Evolutionary conservation across 1,284 basidiomycete species (phyloP), one percentile per base, ranked within the genome.

Genomic region (Apiotrichum sp.): DNA sequence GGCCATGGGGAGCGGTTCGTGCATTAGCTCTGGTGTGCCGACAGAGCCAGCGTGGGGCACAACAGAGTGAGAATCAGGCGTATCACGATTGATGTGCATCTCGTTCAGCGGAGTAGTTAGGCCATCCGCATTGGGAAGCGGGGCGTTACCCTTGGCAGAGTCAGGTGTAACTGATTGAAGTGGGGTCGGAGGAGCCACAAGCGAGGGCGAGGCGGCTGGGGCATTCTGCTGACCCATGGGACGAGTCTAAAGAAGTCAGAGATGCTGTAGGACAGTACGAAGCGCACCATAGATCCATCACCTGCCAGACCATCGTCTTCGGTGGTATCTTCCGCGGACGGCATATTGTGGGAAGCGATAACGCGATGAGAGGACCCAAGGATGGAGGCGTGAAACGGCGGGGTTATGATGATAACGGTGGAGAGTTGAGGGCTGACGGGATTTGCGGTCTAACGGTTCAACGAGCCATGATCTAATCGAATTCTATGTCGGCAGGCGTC

Each of bases 1-100:
- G 22, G 70, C 69, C 46, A 65, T 67, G 3, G 69, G 68, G 60
- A 69, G 72, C 4, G 59, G 55, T 31, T 71, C 69, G 6, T 57
- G 57, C 31, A 63, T 54, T 3, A 46, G 40, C 3, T 58, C 56
- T 29, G 56, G 45, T 35, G 54, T 57, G 33, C 42, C 46, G n/a
- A n/a, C 22, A 8, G 53, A 54, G 5, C 59, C 55, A 11, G 53
- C 41, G 13, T 43, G 55, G 33, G 45, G 55, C 10, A 45, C 50
- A 9, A 40, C 43, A 10, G 55, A 59, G 39, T 47, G 29, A 6
- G 40, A 48, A 39, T 48, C 57, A 7, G 41, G 60, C 29, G 52
- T 57, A 10, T 43, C 40, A 33, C 14, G 9, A 8, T 6, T 8
- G 36, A 13, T 58, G 39, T 41, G 53, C 31, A 38, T 47, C 3